Evolutionary conservation across 129 eudicot species (phyloP), one percentile per base, ranked within the genome.

Genomic region (Pittosporum tobira): DNA sequence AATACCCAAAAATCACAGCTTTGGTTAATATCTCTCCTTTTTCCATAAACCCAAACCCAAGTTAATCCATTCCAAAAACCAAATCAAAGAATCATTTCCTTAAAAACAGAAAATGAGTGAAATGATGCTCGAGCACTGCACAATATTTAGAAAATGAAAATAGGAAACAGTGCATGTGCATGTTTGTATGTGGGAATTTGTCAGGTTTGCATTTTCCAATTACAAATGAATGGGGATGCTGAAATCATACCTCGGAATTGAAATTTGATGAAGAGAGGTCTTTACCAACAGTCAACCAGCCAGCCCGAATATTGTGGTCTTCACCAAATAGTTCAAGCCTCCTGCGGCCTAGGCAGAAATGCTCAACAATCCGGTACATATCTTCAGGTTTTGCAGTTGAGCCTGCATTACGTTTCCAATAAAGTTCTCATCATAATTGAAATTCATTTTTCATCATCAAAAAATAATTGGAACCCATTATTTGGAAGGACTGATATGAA

Each of bases 301-400:
- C 98, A 48, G 98, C 57, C 48, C 98, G 72, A 57, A 90, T 90
- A 64, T 90, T 90, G 72, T 90, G 98, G 52, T 90, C 98, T 74
- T 81, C 98, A 12, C 98, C 97, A 27, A 90, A 90, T 34, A 90
- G 89, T 72, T 90, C 97, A 62, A 90, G 81, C 80, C 97, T 79
- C 66, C 97, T 76, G 14, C 95, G 84, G 2, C 97, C 97, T 44
- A 90, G 97, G 11, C 94, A 84, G 77, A 90, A 90, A 78, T 90
- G 97, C 80, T 90, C 97, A 40, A 90, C 62, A 27, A 90, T 90
- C 16, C 99, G 85, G 65, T 91, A 91, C 94, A 91, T 91, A 71
- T 91, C 99, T 76, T 91, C 99, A 57, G 99, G 99, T 73, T 91
- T 91, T 65, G 87, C 99, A 57, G 96, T 91, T 34, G 99, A 91